Percentiles rank a stretch among this genome's conserved stretches.
Conservation (phyloP, 139 green algal species). For the Micromonas commoda region DNA sequence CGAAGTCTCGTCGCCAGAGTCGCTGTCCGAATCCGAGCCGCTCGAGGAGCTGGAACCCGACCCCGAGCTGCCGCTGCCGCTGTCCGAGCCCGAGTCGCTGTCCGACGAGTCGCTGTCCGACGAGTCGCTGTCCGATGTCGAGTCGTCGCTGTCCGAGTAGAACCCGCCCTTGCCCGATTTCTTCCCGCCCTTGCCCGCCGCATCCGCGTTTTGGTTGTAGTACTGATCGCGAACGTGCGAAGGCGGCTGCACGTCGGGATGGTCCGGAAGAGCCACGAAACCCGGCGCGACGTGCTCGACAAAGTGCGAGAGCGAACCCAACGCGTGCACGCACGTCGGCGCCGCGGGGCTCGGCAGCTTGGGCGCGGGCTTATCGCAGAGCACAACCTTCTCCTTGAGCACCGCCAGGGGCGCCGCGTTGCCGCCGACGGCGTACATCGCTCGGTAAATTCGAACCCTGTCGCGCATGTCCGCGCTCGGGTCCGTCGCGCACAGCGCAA, state of each 20-base stretch:
- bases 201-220: background rate
- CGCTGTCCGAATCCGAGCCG: background rate
- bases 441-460: background rate
- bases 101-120: too few relatives aligned
- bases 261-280: constrained; percentile 3
- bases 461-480: constrained; percentile 15
- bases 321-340: constrained; percentile 11
- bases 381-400: constrained; percentile 8
- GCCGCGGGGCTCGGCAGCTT: constrained; percentile 6
- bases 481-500: background rate
- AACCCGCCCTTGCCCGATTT: constrained; percentile 15
- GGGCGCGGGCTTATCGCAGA: constrained; percentile 22
- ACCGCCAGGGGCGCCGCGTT: background rate
- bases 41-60: background rate
- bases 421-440: constrained; percentile 4
- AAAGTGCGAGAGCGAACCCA: constrained; percentile 28
- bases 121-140: too few relatives aligned
- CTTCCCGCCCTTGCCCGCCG: background rate
- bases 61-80: background rate
- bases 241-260: background rate
- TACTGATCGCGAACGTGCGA: constrained; percentile 7
- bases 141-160: background rate
- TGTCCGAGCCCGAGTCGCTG: too few relatives aligned
- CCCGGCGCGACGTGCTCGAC: constrained; percentile 32
- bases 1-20: background rate